Conservation (phyloP, 2,329 filamentous ascomycete species). For the Aureobasidium melanogenum region DNA sequence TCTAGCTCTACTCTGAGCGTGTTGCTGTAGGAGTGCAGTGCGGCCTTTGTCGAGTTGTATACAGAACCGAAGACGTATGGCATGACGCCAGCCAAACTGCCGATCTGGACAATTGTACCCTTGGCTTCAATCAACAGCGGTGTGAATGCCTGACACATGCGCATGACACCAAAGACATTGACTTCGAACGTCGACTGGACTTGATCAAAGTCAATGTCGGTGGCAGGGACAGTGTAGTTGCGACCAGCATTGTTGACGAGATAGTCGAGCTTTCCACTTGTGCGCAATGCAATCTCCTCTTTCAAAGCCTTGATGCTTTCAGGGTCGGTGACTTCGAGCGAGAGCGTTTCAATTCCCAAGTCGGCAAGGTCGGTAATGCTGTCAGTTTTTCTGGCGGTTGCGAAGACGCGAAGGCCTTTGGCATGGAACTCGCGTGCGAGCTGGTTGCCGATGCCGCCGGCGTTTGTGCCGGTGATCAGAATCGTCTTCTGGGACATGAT, state of each 20-base stretch:
- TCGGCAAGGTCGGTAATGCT: conserved; percentile 41
- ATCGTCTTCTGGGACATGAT: no score
- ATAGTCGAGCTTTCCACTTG: conserved; percentile 44
- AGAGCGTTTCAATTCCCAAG: conserved; percentile 46
- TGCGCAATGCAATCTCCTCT: conserved; percentile 37
- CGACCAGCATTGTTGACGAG: conserved; percentile 51
- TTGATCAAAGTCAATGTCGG: conserved; percentile 44
- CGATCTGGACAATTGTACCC: conserved; percentile 29
- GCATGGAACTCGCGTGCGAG: conserved; percentile 49
- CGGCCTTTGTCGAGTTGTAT: conserved; percentile 53
- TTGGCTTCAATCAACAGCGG: conserved; percentile 42
- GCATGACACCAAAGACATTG: conserved; percentile 51
- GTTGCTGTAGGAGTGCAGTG: conserved; percentile 49
- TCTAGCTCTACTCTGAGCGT: conserved; percentile 49
- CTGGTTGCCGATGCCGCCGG: conserved; percentile 50
- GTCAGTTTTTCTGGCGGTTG: conserved; percentile 45
- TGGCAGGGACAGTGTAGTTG: conserved; percentile 50
- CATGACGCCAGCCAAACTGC: conserved; percentile 36
- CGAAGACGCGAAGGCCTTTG: conserved; percentile 47
- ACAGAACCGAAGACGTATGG: conserved; percentile 33
- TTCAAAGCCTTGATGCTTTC: conserved; percentile 41
- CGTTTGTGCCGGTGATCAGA: conserved; percentile 14
- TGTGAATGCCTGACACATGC: conserved; percentile 47
- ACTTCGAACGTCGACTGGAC: conserved; percentile 41
- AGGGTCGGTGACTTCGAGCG: conserved; percentile 44